Percentiles rank a stretch among this genome's conserved stretches.
phyloP scores from a whole-genome alignment of 257 asterid genomes.

The Solanum gandarillasii region DNA sequence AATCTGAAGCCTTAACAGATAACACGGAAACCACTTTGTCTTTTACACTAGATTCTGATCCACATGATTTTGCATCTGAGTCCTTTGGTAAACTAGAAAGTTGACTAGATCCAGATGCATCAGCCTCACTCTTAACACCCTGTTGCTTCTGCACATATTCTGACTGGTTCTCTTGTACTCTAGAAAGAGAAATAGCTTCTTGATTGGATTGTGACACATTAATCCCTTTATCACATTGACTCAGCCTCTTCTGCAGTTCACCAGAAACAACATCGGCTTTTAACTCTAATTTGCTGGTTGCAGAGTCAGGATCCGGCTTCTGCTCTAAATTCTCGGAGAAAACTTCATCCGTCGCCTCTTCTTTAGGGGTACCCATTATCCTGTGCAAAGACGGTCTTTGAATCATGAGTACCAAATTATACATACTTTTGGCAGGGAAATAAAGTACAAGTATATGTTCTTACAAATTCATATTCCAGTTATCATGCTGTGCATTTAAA shows the following conservation, averaged over 20 bases:
- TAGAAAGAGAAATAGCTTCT: slow-evolving; percentile 10
- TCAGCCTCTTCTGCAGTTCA: slow-evolving; percentile 10
- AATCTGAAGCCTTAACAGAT: slow-evolving; percentile 13
- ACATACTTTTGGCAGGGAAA: not conserved
- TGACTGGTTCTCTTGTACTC: slow-evolving; percentile 12
- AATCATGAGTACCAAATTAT: slow-evolving; percentile 6
- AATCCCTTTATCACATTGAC: not conserved
- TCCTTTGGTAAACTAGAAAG: slow-evolving; percentile 28
- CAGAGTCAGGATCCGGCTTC: slow-evolving; percentile 6
- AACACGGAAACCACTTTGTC: slow-evolving; percentile 1
- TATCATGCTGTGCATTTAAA: not conserved
- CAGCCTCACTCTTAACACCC: slow-evolving; percentile 15
- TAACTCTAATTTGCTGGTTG: slow-evolving; percentile 11
- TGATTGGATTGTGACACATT: slow-evolving; percentile 2
- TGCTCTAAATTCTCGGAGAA: slow-evolving; percentile 15
- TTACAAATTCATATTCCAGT: not conserved
- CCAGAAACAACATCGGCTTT: slow-evolving; percentile 7
- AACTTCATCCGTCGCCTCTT: slow-evolving; percentile 17
- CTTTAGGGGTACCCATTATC: slow-evolving; percentile 22
- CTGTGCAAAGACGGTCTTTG: not conserved
- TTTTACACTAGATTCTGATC: slow-evolving; percentile 14
- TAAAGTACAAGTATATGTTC: not conserved
- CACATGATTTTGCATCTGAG: not conserved
- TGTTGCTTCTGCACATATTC: slow-evolving; percentile 13
- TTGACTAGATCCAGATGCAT: slow-evolving; percentile 18